Percentiles rank a stretch among this genome's conserved stretches.
phyloP scores from a whole-genome alignment of 768 basidiomycete species.

The Podaxis rugospora region DNA sequence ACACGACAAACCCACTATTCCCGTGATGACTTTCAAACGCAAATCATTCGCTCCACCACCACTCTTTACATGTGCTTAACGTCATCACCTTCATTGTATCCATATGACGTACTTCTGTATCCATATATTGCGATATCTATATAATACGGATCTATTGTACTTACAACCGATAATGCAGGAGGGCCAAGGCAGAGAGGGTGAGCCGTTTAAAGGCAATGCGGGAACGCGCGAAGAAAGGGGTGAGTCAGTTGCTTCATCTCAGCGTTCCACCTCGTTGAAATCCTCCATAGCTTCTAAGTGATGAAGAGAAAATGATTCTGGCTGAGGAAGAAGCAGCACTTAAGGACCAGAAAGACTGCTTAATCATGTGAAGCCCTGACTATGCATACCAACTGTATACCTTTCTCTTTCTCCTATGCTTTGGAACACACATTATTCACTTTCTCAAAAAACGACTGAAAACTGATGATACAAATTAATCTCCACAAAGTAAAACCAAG shows the following conservation, averaged over 20 bases:
- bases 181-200: constrained; percentile 70
- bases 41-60: constrained; percentile 62
- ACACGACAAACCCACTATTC: constrained; percentile 24
- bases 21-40: constrained; percentile 29
- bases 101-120: constrained; percentile 22
- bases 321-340: constrained; percentile 43
- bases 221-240: constrained; percentile 72
- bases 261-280: not conserved
- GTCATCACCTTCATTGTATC: constrained; percentile 20
- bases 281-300: constrained; percentile 44
- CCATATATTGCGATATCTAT: constrained; percentile 12
- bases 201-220: constrained; percentile 68
- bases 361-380: constrained; percentile 40
- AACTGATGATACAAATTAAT: constrained; percentile 9
- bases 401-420: not conserved
- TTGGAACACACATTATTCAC: not conserved
- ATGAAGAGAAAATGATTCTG: constrained; percentile 59
- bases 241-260: constrained; percentile 30
- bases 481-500: constrained; percentile 1
- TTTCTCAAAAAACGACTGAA: not conserved
- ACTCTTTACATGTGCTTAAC: constrained; percentile 65
- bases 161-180: constrained; percentile 35
- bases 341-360: constrained; percentile 47
- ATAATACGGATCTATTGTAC: constrained; percentile 16
- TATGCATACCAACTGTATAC: not conserved